A percentile compares a stretch with the other conserved stretches of the same genome.
Evolutionary conservation across 306 rosid genomes (phyloP).

Genomic region (Castanea crenata): DNA sequence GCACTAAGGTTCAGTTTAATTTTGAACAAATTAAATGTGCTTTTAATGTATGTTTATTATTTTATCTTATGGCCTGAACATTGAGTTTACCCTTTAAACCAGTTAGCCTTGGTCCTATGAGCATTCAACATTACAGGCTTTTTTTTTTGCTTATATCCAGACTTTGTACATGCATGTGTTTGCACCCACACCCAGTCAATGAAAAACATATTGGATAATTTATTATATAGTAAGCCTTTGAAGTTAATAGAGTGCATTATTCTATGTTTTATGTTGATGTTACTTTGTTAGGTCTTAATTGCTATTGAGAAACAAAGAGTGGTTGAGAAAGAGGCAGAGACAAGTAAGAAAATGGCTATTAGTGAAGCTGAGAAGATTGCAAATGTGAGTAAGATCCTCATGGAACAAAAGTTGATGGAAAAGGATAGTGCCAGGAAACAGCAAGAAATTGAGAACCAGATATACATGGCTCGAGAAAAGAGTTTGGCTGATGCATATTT

Average conservation of each 20-base stretch:
- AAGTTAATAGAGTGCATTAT: background rate
- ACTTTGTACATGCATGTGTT: background rate
- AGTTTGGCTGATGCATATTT: slow-evolving; percentile 81
- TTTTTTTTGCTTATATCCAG: background rate
- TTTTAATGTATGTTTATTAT: background rate
- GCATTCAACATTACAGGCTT: too few species aligned
- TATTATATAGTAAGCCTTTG: background rate
- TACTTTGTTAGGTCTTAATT: slow-evolving; percentile 47
- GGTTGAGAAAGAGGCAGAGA: slow-evolving; percentile 85
- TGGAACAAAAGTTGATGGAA: slow-evolving; percentile 81
- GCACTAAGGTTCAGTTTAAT: slow-evolving; percentile 73
- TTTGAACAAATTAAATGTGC: background rate
- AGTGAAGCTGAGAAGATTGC: slow-evolving; percentile 98
- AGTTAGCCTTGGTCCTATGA: background rate
- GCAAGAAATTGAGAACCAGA: slow-evolving; percentile 75
- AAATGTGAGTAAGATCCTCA: slow-evolving; percentile 81
- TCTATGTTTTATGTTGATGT: background rate
- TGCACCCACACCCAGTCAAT: background rate
- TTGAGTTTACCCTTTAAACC: background rate
- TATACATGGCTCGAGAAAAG: slow-evolving; percentile 78
- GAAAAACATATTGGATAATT: background rate
- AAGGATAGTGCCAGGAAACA: slow-evolving; percentile 68
- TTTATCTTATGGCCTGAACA: background rate
- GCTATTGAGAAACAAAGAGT: slow-evolving; percentile 78
- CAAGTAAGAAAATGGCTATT: slow-evolving; percentile 82